A percentile compares a stretch with the other conserved stretches of the same genome.
Conservation (phyloP, 176 grass and related monocot genomes). For the Oryza glaberrima region DNA sequence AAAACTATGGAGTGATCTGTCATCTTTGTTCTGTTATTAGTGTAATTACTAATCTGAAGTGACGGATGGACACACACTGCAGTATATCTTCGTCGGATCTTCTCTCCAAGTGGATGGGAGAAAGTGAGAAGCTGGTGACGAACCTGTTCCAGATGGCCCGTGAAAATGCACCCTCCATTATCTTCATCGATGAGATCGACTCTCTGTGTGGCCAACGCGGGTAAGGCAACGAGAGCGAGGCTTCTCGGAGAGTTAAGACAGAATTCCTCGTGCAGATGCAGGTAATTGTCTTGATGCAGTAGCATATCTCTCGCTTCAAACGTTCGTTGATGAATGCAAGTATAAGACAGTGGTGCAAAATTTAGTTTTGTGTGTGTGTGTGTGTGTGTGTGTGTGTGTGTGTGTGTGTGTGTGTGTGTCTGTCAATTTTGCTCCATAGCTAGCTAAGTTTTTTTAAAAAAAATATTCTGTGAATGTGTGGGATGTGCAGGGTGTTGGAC, state of each 20-base stretch:
- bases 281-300: conserved; percentile 21
- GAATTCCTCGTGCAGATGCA: conserved; percentile 86
- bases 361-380: too few relatives aligned
- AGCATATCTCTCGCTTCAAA: not conserved
- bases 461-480: not conserved
- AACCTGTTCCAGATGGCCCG: conserved; percentile 81
- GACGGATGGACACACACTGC: not conserved
- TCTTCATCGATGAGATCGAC: conserved; percentile 79
- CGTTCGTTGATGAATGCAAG: not conserved
- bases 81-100: conserved; percentile 80
- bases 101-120: conserved; percentile 82
- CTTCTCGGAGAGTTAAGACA: conserved; percentile 75
- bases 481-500: conserved; percentile 59
- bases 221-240: conserved; percentile 76
- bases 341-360: not conserved
- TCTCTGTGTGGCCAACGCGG: conserved; percentile 69
- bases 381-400: too few relatives aligned
- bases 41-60: not conserved
- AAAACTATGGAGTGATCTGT: not conserved
- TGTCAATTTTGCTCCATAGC: too few relatives aligned
- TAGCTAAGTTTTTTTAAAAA: not conserved
- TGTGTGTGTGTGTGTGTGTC: too few relatives aligned
- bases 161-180: conserved; percentile 79
- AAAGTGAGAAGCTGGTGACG: conserved; percentile 72
- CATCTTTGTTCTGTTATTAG: not conserved